Base-by-base conservation (phyloP, 306 rosid genomes). In the Urtica urens region DNA sequence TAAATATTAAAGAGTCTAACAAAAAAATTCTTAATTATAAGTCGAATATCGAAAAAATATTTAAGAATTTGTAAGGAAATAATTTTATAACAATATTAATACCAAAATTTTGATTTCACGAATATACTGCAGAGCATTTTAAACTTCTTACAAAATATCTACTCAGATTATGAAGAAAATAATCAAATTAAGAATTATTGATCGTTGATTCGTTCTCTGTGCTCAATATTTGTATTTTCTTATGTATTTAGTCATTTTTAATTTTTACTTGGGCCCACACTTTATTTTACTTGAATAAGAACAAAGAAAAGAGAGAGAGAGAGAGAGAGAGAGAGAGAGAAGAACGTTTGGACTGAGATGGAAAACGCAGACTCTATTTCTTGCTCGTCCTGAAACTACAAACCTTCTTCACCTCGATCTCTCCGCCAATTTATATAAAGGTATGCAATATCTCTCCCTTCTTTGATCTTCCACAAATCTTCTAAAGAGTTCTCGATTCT, bases 351-450 rank as follows among this genome's bases (percentile, higher is more conserved):
- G 35, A 3, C 4, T 18, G 15, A 29, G 18, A 18, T n/a, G 9
- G 23, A 49, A 49, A 49, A 34, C 10, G 26, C 42, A 40, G 16
- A 13, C 25, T 10, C 16, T 13, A 16, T 38, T 10, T 23, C 15
- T n/a, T 33, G 15, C 44, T 31, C 64, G n/a, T 39, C 7, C 76
- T 53, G 84, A 73, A 55, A 66, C 60, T 66, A 41, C 70, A 66
- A 65, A 44, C 23, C 33, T 43, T 50, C 20, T 46, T 47, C 39
- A 15, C 33, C 70, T 72, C 63, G 72, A 37, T 45, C 57, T 48
- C 39, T 51, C 74, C 79, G 69, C 62, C 68, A 21, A 15, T 33
- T 16, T 38, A 17, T 17, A 3, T 22, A 3, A 45, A 30, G 5
- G 7, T 45, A 38, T n/a, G 33, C n/a, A 0, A 13, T 22, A 18